Conservation (phyloP, 495 filamentous ascomycete genomes). For the Penicillium tannophilum region DNA sequence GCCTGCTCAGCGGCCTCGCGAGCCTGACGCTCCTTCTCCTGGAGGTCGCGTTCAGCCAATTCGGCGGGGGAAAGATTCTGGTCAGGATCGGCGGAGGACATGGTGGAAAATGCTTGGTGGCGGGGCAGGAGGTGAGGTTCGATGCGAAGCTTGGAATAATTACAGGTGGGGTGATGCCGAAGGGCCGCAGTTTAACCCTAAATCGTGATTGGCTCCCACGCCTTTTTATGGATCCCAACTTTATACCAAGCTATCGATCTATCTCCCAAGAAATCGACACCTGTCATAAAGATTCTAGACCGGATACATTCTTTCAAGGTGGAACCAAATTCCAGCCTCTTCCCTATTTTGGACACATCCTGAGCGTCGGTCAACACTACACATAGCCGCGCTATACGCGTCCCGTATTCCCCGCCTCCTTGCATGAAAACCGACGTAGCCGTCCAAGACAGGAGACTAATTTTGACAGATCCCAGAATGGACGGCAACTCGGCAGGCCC, state of each 20-base stretch:
- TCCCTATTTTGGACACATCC: background rate
- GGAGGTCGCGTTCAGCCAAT: constrained; percentile 48
- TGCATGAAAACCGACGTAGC: constrained; percentile 14
- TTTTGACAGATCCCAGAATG: constrained; percentile 21
- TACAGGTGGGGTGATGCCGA: background rate
- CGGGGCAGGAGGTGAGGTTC: background rate
- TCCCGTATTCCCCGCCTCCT: constrained; percentile 18
- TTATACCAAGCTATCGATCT: background rate
- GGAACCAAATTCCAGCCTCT: background rate
- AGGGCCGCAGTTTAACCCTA: background rate
- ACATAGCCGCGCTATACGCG: constrained; percentile 29
- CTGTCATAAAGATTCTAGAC: background rate
- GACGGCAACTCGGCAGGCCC: background rate
- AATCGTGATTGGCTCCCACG: background rate
- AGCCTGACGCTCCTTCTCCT: constrained; percentile 69
- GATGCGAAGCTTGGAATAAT: background rate
- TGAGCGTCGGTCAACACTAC: background rate
- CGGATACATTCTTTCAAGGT: background rate
- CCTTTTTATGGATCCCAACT: background rate
- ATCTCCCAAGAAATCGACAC: background rate
- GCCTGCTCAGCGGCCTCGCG: constrained; percentile 88
- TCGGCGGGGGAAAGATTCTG: constrained; percentile 55
- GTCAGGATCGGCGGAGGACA: constrained; percentile 33
- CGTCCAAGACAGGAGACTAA: constrained; percentile 10
- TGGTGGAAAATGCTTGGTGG: constrained; percentile 3